Evolutionary conservation across 257 asterid genomes (phyloP).

Genomic region (Solanum medicagineum): DNA sequence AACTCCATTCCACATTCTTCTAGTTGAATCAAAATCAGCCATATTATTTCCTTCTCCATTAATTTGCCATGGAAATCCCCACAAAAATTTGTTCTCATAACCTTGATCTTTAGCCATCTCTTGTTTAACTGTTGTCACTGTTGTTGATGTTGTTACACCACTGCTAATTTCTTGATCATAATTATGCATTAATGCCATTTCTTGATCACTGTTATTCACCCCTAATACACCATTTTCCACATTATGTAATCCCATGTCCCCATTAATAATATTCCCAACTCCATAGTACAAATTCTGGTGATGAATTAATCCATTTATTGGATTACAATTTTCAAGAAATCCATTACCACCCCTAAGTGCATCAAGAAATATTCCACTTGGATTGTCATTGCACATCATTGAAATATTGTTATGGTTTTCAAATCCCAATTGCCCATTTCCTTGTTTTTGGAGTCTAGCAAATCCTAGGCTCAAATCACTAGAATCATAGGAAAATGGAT

Average conservation of each 20-base stretch:
- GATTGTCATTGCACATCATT: constrained; percentile 14
- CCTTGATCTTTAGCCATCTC: constrained; percentile 28
- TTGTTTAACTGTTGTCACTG: constrained; percentile 47
- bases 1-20: constrained; percentile 30
- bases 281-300: constrained; percentile 19
- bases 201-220: constrained; percentile 10
- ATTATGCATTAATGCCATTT: constrained; percentile 22
- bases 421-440: constrained; percentile 20
- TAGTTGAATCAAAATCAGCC: constrained; percentile 35
- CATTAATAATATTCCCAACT: neutral
- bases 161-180: constrained; percentile 20
- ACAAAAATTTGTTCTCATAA: constrained; percentile 23
- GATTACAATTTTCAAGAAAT: constrained; percentile 24
- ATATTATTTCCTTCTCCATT: constrained; percentile 15
- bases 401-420: constrained; percentile 13
- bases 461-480: constrained; percentile 50
- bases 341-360: constrained; percentile 24
- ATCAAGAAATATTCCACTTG: constrained; percentile 12
- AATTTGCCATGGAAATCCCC: constrained; percentile 78
- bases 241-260: constrained; percentile 5
- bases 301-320: constrained; percentile 13
- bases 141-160: constrained; percentile 10
- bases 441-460: constrained; percentile 54
- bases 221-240: constrained; percentile 20
- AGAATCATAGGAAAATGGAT: constrained; percentile 20